A percentile compares a stretch with the other conserved stretches of the same genome.
These are phyloP conservation scores for Pichia sp. DNA, from an alignment of 1,139 yeast species.

Conservation along the genomic window DNA sequence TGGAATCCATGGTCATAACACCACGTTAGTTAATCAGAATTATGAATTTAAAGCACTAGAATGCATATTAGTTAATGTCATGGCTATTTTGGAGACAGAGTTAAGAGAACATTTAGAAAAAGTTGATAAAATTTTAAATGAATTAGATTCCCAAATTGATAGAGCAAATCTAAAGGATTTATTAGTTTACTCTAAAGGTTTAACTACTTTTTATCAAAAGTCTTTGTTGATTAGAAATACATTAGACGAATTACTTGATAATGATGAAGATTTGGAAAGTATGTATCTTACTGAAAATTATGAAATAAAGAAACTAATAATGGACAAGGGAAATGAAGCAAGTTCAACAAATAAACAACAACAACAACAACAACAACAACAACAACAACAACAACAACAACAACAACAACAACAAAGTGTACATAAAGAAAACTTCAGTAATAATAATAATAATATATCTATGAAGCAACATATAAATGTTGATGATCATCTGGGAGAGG, in stretches of 20 bases:
- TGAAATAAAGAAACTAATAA: constrained; percentile 6
- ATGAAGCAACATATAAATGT: neutral
- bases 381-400: neutral
- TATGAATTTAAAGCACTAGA: constrained; percentile 55
- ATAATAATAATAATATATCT: neutral
- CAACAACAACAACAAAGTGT: neutral
- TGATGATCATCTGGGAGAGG: neutral
- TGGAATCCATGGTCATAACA: constrained; percentile 8
- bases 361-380: neutral
- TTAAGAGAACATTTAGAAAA: constrained; percentile 37
- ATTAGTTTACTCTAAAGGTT: constrained; percentile 58
- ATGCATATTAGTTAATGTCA: constrained; percentile 48
- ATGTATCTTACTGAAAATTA: constrained; percentile 62
- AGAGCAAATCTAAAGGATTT: constrained; percentile 60
- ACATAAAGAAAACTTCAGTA: neutral
- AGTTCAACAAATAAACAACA: neutral
- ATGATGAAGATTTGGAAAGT: constrained; percentile 82
- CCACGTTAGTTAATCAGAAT: constrained; percentile 25
- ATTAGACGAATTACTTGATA: constrained; percentile 69
- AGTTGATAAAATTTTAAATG: constrained; percentile 50
- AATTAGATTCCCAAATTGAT: constrained; percentile 64
- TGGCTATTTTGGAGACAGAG: constrained; percentile 51
- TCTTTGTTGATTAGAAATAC: constrained; percentile 62
- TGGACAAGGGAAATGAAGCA: constrained; percentile 12
- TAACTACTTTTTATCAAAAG: constrained; percentile 62